Conservation (phyloP, 129 eudicot genomes). For the Tanacetum coccineum region DNA sequence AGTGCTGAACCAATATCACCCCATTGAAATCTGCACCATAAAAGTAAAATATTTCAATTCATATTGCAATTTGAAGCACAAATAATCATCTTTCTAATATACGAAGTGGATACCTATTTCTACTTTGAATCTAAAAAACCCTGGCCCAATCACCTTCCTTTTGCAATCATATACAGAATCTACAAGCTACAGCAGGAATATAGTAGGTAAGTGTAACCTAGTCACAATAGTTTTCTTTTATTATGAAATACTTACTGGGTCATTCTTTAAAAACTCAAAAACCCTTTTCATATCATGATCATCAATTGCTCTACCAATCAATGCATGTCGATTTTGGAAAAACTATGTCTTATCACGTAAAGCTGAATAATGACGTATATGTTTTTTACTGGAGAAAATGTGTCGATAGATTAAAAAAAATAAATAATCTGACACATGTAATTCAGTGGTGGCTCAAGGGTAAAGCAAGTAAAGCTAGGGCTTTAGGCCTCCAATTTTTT, state of each 20-base stretch:
- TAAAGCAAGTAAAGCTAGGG: too few relatives aligned
- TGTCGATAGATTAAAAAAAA: too few relatives aligned
- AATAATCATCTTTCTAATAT: neutral
- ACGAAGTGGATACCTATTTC: conserved; percentile 63
- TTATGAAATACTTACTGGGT: conserved; percentile 52
- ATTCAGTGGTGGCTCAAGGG: too few relatives aligned
- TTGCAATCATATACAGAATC: conserved; percentile 96
- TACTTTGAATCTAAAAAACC: conserved; percentile 93
- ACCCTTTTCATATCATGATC: conserved; percentile 89
- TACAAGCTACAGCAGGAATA: conserved; percentile 61
- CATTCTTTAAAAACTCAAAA: conserved; percentile 80
- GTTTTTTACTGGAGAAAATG: too few relatives aligned
- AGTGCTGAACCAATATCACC: conserved; percentile 81
- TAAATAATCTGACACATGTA: too few relatives aligned
- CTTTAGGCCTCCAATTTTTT: too few relatives aligned
- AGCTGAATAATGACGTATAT: too few relatives aligned
- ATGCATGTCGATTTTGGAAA: conserved; percentile 94
- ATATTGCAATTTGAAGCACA: neutral
- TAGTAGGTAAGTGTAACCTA: neutral
- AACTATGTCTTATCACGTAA: too few relatives aligned
- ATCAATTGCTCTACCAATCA: conserved; percentile 98
- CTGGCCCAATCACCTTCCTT: conserved; percentile 99
- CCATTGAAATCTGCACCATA: conserved; percentile 80
- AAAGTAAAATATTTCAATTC: neutral
- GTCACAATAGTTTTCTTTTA: conserved; percentile 17